These are phyloP conservation scores for Paecilomyces formosus DNA, from an alignment of 2,329 filamentous ascomycete species.

Conservation along the genomic window DNA sequence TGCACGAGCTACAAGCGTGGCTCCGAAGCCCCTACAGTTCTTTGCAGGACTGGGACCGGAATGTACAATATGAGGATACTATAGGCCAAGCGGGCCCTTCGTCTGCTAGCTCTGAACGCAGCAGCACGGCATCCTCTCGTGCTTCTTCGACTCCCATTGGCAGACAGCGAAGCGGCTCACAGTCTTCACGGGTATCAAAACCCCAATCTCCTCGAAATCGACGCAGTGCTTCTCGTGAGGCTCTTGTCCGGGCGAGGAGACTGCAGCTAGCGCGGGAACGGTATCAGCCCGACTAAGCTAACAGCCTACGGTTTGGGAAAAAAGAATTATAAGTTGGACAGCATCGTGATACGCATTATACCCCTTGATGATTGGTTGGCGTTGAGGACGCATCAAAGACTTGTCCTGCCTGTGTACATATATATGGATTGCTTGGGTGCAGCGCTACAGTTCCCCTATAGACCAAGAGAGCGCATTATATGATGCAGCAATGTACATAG, in stretches of 20 bases:
- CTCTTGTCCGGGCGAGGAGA: conserved; percentile 13
- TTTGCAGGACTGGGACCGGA: conserved; percentile 70
- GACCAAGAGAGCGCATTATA: neutral
- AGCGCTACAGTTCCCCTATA: neutral
- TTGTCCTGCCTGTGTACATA: neutral
- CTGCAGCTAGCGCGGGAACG: conserved; percentile 22
- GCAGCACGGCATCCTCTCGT: neutral
- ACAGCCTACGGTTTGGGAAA: neutral
- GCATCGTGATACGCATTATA: neutral
- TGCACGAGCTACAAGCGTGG: conserved; percentile 81
- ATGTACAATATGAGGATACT: conserved; percentile 60
- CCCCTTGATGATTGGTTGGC: neutral
- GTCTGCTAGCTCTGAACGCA: neutral
- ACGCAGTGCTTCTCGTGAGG: conserved; percentile 8
- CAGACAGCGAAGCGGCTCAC: conserved; percentile 9
- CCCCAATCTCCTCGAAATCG: conserved; percentile 8
- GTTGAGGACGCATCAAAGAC: neutral
- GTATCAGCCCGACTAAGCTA: conserved; percentile 23
- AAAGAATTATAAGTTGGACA: neutral
- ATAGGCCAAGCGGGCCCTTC: neutral
- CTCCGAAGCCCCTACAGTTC: conserved; percentile 69
- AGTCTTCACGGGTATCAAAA: conserved; percentile 19
- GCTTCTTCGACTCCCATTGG: conserved; percentile 14
- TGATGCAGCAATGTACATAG: neutral
- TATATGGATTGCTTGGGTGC: conserved; percentile 4